Evolutionary conservation across 129 eudicot genomes (phyloP).

Genomic region (Chrysanthemum seticuspe): DNA sequence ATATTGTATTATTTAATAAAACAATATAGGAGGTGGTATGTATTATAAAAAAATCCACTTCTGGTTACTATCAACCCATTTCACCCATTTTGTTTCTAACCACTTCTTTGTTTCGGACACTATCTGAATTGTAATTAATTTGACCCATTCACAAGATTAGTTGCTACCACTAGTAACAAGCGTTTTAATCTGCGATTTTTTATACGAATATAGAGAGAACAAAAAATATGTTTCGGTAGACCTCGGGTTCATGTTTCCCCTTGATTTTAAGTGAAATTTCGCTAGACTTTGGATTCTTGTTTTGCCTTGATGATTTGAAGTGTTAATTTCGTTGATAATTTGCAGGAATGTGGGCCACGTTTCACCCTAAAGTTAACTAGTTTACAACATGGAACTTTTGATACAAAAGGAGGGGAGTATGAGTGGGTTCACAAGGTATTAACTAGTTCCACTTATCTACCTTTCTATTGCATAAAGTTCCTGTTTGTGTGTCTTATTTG

Average conservation of each 20-base stretch:
- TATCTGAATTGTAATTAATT: neutral
- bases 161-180: neutral
- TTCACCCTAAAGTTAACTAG: conserved; percentile 68
- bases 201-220: neutral
- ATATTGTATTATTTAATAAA: too few relatives aligned
- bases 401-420: conserved; percentile 88
- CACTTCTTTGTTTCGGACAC: too few relatives aligned
- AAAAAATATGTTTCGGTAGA: neutral
- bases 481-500: neutral
- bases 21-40: too few relatives aligned
- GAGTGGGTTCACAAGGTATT: conserved; percentile 96
- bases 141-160: neutral
- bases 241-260: neutral
- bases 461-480: neutral
- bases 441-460: conserved; percentile 7
- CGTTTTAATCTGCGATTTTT: neutral
- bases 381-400: conserved; percentile 94
- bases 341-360: conserved; percentile 97
- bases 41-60: too few relatives aligned
- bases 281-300: neutral
- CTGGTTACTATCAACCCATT: too few relatives aligned
- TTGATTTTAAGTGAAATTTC: neutral
- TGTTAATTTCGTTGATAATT: neutral
- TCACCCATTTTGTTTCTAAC: too few relatives aligned
- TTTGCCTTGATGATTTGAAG: neutral